phyloP scores from a whole-genome alignment of 305 asterid species.

The Nicotiana rustica region DNA sequence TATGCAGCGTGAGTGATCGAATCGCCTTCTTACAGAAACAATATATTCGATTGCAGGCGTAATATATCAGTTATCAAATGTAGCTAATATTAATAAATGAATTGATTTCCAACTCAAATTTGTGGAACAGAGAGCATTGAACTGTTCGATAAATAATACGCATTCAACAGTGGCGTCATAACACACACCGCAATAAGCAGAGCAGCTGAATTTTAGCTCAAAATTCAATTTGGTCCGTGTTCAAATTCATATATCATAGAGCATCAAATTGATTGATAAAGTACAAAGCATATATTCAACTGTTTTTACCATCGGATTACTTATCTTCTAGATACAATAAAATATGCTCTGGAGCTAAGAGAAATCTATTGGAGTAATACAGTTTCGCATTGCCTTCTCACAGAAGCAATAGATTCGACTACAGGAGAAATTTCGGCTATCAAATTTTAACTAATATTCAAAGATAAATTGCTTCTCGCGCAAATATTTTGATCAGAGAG shows the following conservation, averaged over 20 bases:
- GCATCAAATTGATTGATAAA: too few species aligned
- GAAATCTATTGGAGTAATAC: neutral
- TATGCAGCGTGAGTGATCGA: neutral
- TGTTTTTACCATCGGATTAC: neutral
- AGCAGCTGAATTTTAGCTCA: neutral
- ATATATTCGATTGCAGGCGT: neutral
- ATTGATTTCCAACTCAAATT: constrained; percentile 16
- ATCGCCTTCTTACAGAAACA: neutral
- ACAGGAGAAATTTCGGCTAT: neutral
- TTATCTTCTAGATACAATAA: constrained; percentile 8
- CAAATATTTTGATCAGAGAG: constrained; percentile 18
- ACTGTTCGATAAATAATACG: neutral
- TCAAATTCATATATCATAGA: too few species aligned
- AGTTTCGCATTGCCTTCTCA: neutral
- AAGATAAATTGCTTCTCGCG: neutral
- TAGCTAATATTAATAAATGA: neutral
- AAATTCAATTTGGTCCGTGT: too few species aligned
- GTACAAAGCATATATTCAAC: constrained; percentile 24
- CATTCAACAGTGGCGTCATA: neutral
- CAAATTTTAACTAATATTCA: constrained; percentile 7
- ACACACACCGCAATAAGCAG: neutral
- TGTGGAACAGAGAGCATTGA: neutral
- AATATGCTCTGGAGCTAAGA: neutral
- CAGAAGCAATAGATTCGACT: neutral
- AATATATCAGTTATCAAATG: neutral